Percentiles rank a stretch among this genome's conserved stretches.
phyloP scores from a whole-genome alignment of 768 basidiomycete species.

The Neoboletus magnificus region DNA sequence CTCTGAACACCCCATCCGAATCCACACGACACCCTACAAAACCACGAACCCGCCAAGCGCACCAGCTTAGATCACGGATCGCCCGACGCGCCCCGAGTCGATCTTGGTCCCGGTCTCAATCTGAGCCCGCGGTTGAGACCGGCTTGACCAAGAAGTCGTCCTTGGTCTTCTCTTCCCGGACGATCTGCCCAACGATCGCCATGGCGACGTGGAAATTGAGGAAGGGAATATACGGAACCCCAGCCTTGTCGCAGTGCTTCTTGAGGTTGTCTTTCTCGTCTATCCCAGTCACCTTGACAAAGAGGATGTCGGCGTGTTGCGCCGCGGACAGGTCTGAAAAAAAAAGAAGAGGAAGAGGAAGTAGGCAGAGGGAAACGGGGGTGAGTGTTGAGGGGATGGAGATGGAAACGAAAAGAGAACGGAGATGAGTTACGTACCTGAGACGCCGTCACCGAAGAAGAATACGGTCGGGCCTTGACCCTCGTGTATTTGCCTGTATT shows the following conservation, averaged over 20 bases:
- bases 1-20: not conserved
- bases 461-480: constrained; percentile 65
- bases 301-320: constrained; percentile 87
- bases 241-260: constrained; percentile 73
- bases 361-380: not conserved
- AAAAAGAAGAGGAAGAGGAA: not conserved
- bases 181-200: constrained; percentile 60
- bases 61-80: not conserved
- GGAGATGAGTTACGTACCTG: constrained; percentile 50
- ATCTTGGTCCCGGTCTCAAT: not conserved
- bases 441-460: constrained; percentile 98
- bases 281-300: constrained; percentile 78
- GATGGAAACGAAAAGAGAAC: not conserved
- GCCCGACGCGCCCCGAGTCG: not conserved
- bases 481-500: constrained; percentile 35
- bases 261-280: constrained; percentile 81
- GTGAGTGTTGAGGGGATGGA: not conserved
- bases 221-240: constrained; percentile 80
- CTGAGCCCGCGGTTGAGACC: not conserved
- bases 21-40: not conserved
- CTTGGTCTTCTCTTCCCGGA: constrained; percentile 52
- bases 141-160: constrained; percentile 21
- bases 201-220: constrained; percentile 63
- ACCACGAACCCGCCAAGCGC: not conserved
- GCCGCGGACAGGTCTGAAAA: constrained; percentile 86